Evolutionary conservation across 2,329 filamentous ascomycete genomes (phyloP).

Genomic region (Aureobasidium lini): DNA sequence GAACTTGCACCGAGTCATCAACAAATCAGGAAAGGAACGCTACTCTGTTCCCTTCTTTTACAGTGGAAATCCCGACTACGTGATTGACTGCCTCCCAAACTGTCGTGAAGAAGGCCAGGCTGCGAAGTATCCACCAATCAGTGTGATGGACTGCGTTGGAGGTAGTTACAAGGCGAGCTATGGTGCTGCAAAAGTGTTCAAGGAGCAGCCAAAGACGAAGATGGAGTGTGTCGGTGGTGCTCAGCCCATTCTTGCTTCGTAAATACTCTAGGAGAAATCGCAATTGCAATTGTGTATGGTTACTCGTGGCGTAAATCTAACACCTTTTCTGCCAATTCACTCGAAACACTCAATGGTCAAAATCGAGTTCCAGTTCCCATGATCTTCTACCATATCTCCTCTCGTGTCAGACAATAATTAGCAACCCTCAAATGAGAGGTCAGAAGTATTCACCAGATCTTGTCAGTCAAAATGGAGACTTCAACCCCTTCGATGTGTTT

Average conservation of each 20-base stretch:
- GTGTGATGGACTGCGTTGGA: background rate
- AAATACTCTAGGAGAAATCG: background rate
- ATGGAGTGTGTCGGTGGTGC: background rate
- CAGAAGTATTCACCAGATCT: no score
- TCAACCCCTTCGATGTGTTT: no score
- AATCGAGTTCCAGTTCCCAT: no score
- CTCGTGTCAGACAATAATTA: no score
- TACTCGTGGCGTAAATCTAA: no score
- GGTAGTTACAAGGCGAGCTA: background rate
- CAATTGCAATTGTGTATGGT: no score
- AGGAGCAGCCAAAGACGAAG: background rate
- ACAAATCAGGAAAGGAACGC: slow-evolving; percentile 42
- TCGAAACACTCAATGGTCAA: no score
- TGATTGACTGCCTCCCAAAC: slow-evolving; percentile 11
- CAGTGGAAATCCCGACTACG: slow-evolving; percentile 43
- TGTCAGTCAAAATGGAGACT: no score
- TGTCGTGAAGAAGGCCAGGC: background rate
- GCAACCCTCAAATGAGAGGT: no score
- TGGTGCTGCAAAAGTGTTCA: background rate
- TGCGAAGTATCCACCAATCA: background rate
- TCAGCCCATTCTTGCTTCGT: background rate
- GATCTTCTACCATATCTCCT: no score
- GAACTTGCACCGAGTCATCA: slow-evolving; percentile 50
- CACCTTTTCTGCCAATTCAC: no score
- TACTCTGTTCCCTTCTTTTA: slow-evolving; percentile 53